Evolutionary conservation across 179 eudicot species (phyloP), one percentile per base, ranked within the genome.

Genomic region (Spergularia azorica): DNA sequence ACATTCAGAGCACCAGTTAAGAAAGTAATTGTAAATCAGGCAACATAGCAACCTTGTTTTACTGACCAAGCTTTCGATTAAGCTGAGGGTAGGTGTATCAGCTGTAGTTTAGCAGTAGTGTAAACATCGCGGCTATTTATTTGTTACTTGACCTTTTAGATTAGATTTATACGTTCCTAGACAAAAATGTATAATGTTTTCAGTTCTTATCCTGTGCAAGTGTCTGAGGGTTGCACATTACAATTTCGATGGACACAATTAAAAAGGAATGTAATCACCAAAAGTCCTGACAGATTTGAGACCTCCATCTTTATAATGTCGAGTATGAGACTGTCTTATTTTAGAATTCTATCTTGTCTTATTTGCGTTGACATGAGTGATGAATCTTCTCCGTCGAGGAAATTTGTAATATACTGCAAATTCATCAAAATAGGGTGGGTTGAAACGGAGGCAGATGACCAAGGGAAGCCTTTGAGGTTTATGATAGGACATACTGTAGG

Each of bases 21-120:
- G 69, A n/a, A 56, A 52, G 36, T 74, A 32, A 15, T 41, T 75
- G 74, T 82, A 71, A 70, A 65, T 73, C 54, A 57, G 76, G 73
- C 73, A 56, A 55, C 36, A 48, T 17, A 32, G 50, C 39, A 71
- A 63, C 63, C 56, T 48, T 14, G 68, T 2, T 60, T 60, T 61
- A 61, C 57, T 46, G 18, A 48, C 75, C 43, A 6, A 43, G 50
- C 67, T 9, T 63, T 8, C 10, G 56, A 21, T 12, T 11, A 46
- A 59, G 74, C 18, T 5, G n/a, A 65, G 17, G 48, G 59, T 32
- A 59, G 36, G 68, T 77, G 74, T 36, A 60, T 75, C 20, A 62
- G 38, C 59, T 68, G 79, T 62, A 70, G 43, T 70, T 67, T 15
- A 61, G 38, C 60, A 41, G 48, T 70, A 9, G 69, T 71, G 41